These are phyloP conservation scores for Torulaspora indica DNA, from an alignment of 805 yeast species.

Conservation along the genomic window DNA sequence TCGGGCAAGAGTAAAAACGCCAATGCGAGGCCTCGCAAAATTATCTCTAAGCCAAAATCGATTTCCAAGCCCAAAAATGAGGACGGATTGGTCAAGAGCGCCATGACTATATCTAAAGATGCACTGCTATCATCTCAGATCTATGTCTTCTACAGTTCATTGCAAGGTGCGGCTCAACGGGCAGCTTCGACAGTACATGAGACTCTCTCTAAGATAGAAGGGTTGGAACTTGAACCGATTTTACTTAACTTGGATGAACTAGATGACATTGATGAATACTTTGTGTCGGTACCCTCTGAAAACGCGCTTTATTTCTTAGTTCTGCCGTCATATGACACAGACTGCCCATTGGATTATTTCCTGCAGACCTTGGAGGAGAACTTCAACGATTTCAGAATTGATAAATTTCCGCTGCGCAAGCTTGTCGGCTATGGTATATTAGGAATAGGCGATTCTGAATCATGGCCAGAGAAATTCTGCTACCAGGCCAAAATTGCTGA, in stretches of 20 bases:
- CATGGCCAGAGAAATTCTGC: slow-evolving; percentile 81
- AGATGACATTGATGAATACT: slow-evolving; percentile 78
- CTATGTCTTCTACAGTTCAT: slow-evolving; percentile 72
- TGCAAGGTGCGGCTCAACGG: slow-evolving; percentile 77
- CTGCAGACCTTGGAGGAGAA: slow-evolving; percentile 77
- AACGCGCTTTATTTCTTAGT: slow-evolving; percentile 64
- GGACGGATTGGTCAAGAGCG: slow-evolving; percentile 26
- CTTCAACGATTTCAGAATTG: slow-evolving; percentile 77
- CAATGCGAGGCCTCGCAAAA: slow-evolving; percentile 15
- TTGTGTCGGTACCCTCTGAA: slow-evolving; percentile 55
- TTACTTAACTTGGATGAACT: slow-evolving; percentile 72
- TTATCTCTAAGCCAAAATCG: slow-evolving; percentile 12
- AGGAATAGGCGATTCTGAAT: slow-evolving; percentile 83
- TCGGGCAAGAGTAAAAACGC: slow-evolving; percentile 3
- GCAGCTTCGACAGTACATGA: slow-evolving; percentile 53
- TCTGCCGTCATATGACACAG: slow-evolving; percentile 87
- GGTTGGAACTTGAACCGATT: slow-evolving; percentile 42
- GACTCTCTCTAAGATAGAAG: slow-evolving; percentile 31
- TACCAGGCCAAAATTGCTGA: slow-evolving; percentile 78
- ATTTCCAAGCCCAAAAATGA: slow-evolving; percentile 8
- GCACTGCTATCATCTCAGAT: slow-evolving; percentile 51
- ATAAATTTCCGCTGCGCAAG: slow-evolving; percentile 66
- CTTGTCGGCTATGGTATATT: slow-evolving; percentile 78
- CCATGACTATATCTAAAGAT: slow-evolving; percentile 40
- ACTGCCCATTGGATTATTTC: slow-evolving; percentile 86